Evolutionary conservation across 2,329 filamentous ascomycete genomes (phyloP), one percentile per base, ranked within the genome.

Genomic region (Dactylellina parvicollis): DNA sequence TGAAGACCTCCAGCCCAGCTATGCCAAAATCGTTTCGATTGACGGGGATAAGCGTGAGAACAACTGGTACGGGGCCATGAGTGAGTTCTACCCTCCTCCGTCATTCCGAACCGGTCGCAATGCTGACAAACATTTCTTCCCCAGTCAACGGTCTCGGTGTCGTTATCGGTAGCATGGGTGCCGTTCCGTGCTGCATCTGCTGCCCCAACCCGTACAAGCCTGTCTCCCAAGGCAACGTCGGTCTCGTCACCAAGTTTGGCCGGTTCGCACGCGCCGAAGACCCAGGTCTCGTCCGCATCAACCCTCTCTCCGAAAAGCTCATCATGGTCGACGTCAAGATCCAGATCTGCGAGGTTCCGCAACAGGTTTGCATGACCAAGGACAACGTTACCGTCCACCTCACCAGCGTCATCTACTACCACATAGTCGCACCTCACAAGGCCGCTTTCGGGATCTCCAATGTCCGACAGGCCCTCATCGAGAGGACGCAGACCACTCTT

Each of bases 301-400:
- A 99, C 83, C 94, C 94, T 2, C 88, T 98, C 61, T 94, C 90
- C 78, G 95, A 99, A 85, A 87, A 86, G 69, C 86, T 99, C 42
- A 89, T 92, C 77, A 92, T 96, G 79, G 90, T 99, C 80, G 95
- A 99, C 81, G 95, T 99, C 83, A 99, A 98, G 88, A 97, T 98
- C 78, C 95, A 99, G 83, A 97, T 96, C 76, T 92, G 96, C 81
- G 85, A 99, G 84, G 95, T 99, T 22, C 94, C 94, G 16, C 89
- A 93, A 82, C 95, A 99, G 83, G 88, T 94, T 75, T 98, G 95
- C 85, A 99, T 99, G 93, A 99, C 95, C 81, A 98, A 98, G 84
- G 95, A 99, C 85, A 99, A 99, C 79, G 95, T 98, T 75, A 96
- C 91, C 47, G 86, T 99, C 42, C 89, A 93, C 78, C 86, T 99